Percentiles rank a stretch among this genome's conserved stretches.
Conservation (phyloP, 164 flowering plant species). For the Chloranthus sessilifolius region DNA sequence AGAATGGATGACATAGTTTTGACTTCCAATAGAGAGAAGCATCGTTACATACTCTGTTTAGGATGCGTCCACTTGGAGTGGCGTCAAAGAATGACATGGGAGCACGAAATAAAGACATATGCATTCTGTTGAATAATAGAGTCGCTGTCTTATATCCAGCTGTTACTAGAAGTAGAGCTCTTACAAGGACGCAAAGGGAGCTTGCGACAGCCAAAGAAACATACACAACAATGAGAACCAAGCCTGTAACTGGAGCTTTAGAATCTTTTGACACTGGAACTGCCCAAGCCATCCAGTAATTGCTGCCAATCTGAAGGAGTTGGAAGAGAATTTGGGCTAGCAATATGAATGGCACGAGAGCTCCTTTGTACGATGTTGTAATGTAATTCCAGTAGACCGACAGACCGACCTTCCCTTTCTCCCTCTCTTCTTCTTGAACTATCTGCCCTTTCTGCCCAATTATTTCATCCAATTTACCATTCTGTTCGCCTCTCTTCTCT, state of each 20-base stretch:
- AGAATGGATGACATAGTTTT: no score
- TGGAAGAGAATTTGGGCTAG: slow-evolving; percentile 55
- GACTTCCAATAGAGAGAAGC: no score
- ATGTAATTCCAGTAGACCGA: slow-evolving; percentile 79
- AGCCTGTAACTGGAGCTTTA: slow-evolving; percentile 34
- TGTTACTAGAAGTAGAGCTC: slow-evolving; percentile 45
- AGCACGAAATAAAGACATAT: slow-evolving; percentile 71
- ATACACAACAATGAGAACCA: slow-evolving; percentile 53
- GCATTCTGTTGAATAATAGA: slow-evolving; percentile 74
- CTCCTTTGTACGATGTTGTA: slow-evolving; percentile 68
- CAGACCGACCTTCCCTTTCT: slow-evolving; percentile 78
- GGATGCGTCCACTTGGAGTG: slow-evolving; percentile 87
- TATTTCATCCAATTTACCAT: slow-evolving; percentile 32
- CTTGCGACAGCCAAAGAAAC: slow-evolving; percentile 63
- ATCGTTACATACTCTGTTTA: slow-evolving; percentile 59
- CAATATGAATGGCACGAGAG: slow-evolving; percentile 66
- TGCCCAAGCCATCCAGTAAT: slow-evolving; percentile 98
- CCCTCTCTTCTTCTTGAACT: slow-evolving; percentile 93
- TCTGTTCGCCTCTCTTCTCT: slow-evolving; percentile 16
- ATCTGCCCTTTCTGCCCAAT: slow-evolving; percentile 55
- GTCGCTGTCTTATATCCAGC: slow-evolving; percentile 75
- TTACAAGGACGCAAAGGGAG: slow-evolving; percentile 52
- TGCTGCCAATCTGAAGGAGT: slow-evolving; percentile 79
- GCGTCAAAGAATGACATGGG: slow-evolving; percentile 97
- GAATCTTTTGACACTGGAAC: slow-evolving; percentile 57